Evolutionary conservation across 257 asterid species (phyloP).

Genomic region (Nicotiana obtusifolia): DNA sequence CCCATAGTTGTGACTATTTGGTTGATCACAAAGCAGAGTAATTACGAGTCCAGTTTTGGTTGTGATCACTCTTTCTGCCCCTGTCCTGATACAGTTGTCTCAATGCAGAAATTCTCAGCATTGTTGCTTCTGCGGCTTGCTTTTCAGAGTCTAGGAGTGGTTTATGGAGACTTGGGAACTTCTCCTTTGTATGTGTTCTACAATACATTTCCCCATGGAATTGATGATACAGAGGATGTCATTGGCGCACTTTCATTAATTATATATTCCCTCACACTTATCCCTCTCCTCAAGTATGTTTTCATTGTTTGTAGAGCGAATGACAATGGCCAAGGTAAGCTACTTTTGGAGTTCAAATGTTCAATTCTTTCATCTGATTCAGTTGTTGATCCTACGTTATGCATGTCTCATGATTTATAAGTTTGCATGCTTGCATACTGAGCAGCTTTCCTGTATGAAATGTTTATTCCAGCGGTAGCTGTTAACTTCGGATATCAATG

Average conservation of each 20-base stretch:
- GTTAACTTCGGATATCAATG: neutral
- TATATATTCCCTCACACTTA: slow-evolving; percentile 89
- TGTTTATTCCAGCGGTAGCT: neutral
- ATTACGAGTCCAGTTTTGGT: neutral
- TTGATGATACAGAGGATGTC: slow-evolving; percentile 72
- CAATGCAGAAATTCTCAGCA: slow-evolving; percentile 68
- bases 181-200: slow-evolving; percentile 96
- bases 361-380: neutral
- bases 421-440: neutral
- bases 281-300: slow-evolving; percentile 95
- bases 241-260: slow-evolving; percentile 93
- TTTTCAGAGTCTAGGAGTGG: slow-evolving; percentile 96
- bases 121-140: slow-evolving; percentile 87
- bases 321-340: slow-evolving; percentile 93
- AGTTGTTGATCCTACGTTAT: neutral
- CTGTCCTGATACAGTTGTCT: slow-evolving; percentile 12
- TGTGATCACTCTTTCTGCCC: neutral
- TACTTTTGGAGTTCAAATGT: neutral
- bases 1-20: neutral
- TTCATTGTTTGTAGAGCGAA: slow-evolving; percentile 97
- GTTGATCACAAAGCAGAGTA: neutral
- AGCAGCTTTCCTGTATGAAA: slow-evolving; percentile 4
- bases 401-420: neutral
- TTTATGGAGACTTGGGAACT: slow-evolving; percentile 96
- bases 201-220: slow-evolving; percentile 84